Percentiles rank a stretch among this genome's conserved stretches.
These are phyloP conservation scores for Scleromitrula shiraiana DNA, from an alignment of 2,329 filamentous ascomycete genomes.

Conservation along the genomic window DNA sequence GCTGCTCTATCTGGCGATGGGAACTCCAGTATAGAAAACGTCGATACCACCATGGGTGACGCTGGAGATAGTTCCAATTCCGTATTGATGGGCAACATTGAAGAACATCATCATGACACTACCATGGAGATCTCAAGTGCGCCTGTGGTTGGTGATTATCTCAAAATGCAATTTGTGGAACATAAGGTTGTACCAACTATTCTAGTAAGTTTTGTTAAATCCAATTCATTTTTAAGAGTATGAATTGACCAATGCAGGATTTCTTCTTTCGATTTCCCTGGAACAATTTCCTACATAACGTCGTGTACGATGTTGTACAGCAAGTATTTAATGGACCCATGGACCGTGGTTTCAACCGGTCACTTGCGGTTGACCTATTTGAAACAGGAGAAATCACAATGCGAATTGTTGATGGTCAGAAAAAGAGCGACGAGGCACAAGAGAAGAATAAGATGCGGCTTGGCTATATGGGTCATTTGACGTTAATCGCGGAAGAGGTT, in stretches of 20 bases:
- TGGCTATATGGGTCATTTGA: slow-evolving; percentile 97
- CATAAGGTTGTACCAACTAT: slow-evolving; percentile 93
- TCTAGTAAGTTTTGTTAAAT: slow-evolving; percentile 53
- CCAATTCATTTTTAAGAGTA: background rate
- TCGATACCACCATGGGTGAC: slow-evolving; percentile 30
- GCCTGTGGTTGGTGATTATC: slow-evolving; percentile 84
- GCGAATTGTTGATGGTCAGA: slow-evolving; percentile 86
- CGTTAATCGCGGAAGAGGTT: slow-evolving; percentile 93
- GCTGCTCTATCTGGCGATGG: slow-evolving; percentile 18
- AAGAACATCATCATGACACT: slow-evolving; percentile 17
- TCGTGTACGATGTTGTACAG: slow-evolving; percentile 97
- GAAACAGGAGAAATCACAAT: slow-evolving; percentile 83
- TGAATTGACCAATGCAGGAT: slow-evolving; percentile 45
- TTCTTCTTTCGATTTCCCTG: slow-evolving; percentile 99
- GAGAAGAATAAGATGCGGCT: slow-evolving; percentile 78
- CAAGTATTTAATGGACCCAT: slow-evolving; percentile 98
- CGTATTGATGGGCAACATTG: slow-evolving; percentile 23
- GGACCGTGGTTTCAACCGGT: slow-evolving; percentile 89
- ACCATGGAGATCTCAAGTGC: slow-evolving; percentile 14
- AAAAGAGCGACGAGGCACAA: slow-evolving; percentile 79
- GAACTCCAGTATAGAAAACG: slow-evolving; percentile 16
- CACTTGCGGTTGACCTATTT: slow-evolving; percentile 85
- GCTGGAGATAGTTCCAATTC: slow-evolving; percentile 26
- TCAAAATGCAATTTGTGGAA: slow-evolving; percentile 96
- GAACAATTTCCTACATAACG: slow-evolving; percentile 99